phyloP scores from a whole-genome alignment of 805 yeast species.

The Lipomyces japonicus region DNA sequence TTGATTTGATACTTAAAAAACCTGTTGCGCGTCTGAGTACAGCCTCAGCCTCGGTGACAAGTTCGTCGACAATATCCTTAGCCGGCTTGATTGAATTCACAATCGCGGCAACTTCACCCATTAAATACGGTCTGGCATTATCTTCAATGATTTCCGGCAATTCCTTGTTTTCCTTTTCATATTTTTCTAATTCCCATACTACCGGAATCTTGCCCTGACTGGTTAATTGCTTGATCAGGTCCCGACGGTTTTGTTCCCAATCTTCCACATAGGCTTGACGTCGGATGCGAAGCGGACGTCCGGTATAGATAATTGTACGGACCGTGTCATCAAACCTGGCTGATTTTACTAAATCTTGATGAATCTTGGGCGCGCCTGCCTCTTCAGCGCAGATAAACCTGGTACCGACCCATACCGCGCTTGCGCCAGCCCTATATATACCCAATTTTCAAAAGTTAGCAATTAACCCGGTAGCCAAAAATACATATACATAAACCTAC shows the following conservation, averaged over 20 bases:
- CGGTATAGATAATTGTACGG: conserved; percentile 31
- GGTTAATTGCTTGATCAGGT: conserved; percentile 29
- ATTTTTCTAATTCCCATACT: conserved; percentile 29
- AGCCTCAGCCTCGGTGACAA: conserved; percentile 30
- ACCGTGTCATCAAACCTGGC: conserved; percentile 30
- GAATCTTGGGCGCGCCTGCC: conserved; percentile 32
- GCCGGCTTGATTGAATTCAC: conserved; percentile 31
- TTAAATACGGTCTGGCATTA: conserved; percentile 26
- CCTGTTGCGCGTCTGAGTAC: conserved; percentile 6
- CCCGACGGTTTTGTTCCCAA: conserved; percentile 31
- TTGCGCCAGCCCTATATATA: too few species aligned
- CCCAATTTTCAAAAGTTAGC: conserved; percentile 4
- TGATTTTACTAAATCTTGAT: conserved; percentile 29
- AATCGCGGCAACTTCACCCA: conserved; percentile 34
- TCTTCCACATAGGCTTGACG: conserved; percentile 29
- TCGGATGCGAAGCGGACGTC: conserved; percentile 31
- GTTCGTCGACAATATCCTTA: conserved; percentile 31
- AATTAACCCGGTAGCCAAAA: not conserved
- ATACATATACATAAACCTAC: not conserved
- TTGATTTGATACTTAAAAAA: conserved; percentile 9
- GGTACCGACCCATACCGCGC: conserved; percentile 35
- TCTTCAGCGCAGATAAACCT: conserved; percentile 32
- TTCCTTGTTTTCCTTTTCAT: conserved; percentile 25
- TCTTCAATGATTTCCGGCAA: conserved; percentile 29
- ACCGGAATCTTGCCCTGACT: conserved; percentile 29